Evolutionary conservation across 1,284 basidiomycete species (phyloP), one percentile per base, ranked within the genome.

Genomic region (Athelia psychrophila): DNA sequence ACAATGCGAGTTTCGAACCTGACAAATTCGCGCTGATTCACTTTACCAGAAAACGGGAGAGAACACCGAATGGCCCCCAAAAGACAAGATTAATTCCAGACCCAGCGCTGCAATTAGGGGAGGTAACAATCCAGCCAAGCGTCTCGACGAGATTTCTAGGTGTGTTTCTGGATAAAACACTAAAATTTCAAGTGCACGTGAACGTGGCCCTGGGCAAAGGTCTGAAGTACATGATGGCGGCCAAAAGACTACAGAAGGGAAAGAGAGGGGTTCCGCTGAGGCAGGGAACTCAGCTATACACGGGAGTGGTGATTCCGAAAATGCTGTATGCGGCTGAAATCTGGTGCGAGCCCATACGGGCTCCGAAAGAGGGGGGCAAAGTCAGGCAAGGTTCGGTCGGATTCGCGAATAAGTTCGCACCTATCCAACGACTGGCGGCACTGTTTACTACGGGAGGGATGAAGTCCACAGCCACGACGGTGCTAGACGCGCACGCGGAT

Each of bases 11-110:
- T 2, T 67, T 64, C 50, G 61, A 57, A 1, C 20, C 64, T 0
- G 54, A 57, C 20, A 70, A 69, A 33, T 62, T 64, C 20, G 57
- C 54, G 0, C 52, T 63, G 0, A 20, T 66, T 30, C 54, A 58
- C 53, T 48, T 55, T 9, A 8, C 38, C 5, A n/a, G 38, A 9
- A 42, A 42, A 16, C 38, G 38, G n/a, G 38, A 8, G 6, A n/a
- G 9, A n/a, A 42, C 16, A 9, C 38, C 38, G 8, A 42, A 42
- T 16, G n/a, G 38, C 8, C 38, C 38, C 6, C 16, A 16, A 5
- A 42, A 42, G 38, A 42, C 38, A n/a, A n/a, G 20, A 18, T 16
- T 16, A n/a, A 6, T 42, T 5, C 6, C 38, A 5, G 9, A n/a
- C 6, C 38, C 38, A 8, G n/a, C 38, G 20, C 38, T 42, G n/a